Percentiles rank a stretch among this genome's conserved stretches.
phyloP scores from a whole-genome alignment of 441 rosid genomes.

The Erodium trifolium region DNA sequence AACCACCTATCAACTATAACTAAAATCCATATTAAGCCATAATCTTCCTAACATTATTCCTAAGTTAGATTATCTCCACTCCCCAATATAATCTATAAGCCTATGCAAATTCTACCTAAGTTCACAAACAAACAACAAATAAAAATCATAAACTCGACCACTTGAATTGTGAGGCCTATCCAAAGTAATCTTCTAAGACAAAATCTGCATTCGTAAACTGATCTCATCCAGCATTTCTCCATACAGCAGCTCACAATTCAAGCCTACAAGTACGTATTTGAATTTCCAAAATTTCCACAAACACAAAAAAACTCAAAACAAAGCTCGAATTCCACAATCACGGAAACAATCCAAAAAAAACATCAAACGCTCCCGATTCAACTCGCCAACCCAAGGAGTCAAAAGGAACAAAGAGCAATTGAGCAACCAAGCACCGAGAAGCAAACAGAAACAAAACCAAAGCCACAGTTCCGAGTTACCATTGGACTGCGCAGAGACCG shows the following conservation, averaged over 20 bases:
- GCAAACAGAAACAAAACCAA: neutral
- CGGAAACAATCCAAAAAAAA: neutral
- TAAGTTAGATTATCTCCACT: neutral
- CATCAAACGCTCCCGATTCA: slow-evolving; percentile 19
- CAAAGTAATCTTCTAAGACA: neutral
- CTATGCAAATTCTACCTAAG: neutral
- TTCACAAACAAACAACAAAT: neutral
- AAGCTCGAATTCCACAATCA: neutral
- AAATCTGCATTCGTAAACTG: neutral
- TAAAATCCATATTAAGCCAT: neutral
- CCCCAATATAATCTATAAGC: neutral
- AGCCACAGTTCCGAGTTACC: slow-evolving; percentile 27
- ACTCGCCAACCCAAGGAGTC: slow-evolving; percentile 20
- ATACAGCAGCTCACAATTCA: neutral
- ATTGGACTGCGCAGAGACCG: slow-evolving; percentile 32
- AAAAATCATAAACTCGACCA: neutral
- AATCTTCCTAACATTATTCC: neutral
- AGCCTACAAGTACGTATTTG: slow-evolving; percentile 2
- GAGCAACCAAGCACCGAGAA: neutral
- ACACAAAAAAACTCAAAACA: neutral
- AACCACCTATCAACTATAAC: neutral
- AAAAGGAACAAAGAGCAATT: slow-evolving; percentile 1
- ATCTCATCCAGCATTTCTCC: neutral
- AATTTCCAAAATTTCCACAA: slow-evolving; percentile 14
- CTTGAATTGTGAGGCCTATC: neutral